Percentiles rank a stretch among this genome's conserved stretches.
phyloP scores from a whole-genome alignment of 257 asterid genomes.

The Thymus quinquecostatus region DNA sequence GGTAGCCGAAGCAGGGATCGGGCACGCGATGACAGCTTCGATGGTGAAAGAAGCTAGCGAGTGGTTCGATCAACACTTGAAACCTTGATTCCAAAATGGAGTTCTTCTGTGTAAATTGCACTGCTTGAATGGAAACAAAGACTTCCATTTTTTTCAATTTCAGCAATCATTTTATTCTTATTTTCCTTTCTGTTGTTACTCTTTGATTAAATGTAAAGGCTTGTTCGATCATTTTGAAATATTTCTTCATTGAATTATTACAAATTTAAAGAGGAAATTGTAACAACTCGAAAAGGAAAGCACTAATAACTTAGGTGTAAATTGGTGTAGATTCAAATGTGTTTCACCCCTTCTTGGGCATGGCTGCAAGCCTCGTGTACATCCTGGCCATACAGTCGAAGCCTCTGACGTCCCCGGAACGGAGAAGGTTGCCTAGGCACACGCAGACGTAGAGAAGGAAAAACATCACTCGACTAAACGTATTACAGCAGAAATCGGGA shows the following conservation, averaged over 20 bases:
- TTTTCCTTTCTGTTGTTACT: too few relatives aligned
- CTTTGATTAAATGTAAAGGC: too few relatives aligned
- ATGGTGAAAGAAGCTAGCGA: conserved; percentile 67
- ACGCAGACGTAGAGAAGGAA: not conserved
- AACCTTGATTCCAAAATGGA: conserved; percentile 11
- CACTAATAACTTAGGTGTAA: too few relatives aligned
- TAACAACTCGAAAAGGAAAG: too few relatives aligned
- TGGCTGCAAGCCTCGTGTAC: conserved; percentile 98
- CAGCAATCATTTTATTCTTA: not conserved
- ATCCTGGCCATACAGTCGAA: conserved; percentile 97
- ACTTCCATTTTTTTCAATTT: not conserved
- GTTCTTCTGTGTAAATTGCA: not conserved
- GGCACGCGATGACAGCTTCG: conserved; percentile 72
- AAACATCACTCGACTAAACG: not conserved
- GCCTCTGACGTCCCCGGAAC: conserved; percentile 89
- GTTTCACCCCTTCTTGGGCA: conserved; percentile 84
- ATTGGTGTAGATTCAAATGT: too few relatives aligned
- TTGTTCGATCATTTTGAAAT: too few relatives aligned
- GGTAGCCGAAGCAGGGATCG: conserved; percentile 65
- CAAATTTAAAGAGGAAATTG: too few relatives aligned
- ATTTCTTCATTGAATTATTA: too few relatives aligned
- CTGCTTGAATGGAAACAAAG: not conserved
- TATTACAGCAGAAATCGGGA: not conserved
- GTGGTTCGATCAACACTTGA: conserved; percentile 42
- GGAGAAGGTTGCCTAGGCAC: conserved; percentile 84